These are phyloP conservation scores for Penicillium canariense DNA, from an alignment of 495 filamentous ascomycete genomes.

Conservation along the genomic window DNA sequence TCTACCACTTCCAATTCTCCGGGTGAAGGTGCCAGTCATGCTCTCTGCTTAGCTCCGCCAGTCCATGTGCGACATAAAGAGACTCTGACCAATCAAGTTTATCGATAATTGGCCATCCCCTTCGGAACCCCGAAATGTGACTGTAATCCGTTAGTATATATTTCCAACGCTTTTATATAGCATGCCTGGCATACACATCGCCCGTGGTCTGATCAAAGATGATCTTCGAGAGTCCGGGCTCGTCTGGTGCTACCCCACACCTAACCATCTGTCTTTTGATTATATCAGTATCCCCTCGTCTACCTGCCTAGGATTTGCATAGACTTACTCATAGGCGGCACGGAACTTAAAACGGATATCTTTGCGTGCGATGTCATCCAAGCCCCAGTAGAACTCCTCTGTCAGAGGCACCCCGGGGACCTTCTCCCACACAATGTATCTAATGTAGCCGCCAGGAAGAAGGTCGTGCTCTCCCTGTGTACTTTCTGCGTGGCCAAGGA, in stretches of 20 bases:
- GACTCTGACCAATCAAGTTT: constrained; percentile 18
- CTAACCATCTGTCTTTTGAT: constrained; percentile 15
- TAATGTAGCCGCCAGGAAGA: constrained; percentile 18
- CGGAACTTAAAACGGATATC: constrained; percentile 18
- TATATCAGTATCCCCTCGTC: not conserved
- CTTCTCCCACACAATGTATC: constrained; percentile 20
- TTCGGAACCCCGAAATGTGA: constrained; percentile 21
- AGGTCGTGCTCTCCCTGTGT: constrained; percentile 14
- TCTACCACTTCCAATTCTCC: no score
- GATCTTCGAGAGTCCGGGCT: constrained; percentile 15
- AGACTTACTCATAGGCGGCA: constrained; percentile 15
- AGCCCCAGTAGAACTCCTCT: constrained; percentile 21
- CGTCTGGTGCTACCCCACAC: constrained; percentile 9
- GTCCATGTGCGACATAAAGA: constrained; percentile 8
- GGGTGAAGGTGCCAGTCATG: no score
- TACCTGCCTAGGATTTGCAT: constrained; percentile 5
- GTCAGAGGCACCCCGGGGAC: constrained; percentile 18
- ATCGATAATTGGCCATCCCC: constrained; percentile 15
- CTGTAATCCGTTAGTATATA: constrained; percentile 14
- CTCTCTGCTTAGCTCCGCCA: constrained; percentile 8
- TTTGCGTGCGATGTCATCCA: constrained; percentile 4
- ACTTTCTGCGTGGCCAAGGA: constrained; percentile 14
- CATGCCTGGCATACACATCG: constrained; percentile 11
- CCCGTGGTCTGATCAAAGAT: constrained; percentile 19
- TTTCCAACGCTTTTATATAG: constrained; percentile 1